phyloP scores from a whole-genome alignment of 768 basidiomycete genomes.

The Termitomyces sp. region DNA sequence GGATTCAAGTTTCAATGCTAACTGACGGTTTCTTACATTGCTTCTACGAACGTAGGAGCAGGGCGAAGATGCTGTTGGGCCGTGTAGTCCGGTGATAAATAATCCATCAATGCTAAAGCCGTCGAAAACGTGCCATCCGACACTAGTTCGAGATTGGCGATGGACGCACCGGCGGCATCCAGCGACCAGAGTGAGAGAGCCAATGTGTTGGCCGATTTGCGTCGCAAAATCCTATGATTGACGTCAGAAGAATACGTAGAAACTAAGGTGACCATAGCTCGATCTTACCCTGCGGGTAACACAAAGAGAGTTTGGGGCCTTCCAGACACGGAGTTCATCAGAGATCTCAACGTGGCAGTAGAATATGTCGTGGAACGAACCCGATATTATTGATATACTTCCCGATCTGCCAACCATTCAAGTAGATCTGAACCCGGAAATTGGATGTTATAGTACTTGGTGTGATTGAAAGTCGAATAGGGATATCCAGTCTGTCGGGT shows the following conservation, averaged over 20 bases:
- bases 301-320: conserved; percentile 45
- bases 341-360: not conserved
- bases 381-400: conserved; percentile 50
- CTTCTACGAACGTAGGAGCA: conserved; percentile 15
- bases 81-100: conserved; percentile 34
- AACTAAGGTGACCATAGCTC: not conserved
- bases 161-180: conserved; percentile 34
- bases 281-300: conserved; percentile 39
- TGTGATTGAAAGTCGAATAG: conserved; percentile 39
- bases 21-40: conserved; percentile 22
- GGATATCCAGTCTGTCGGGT: conserved; percentile 36
- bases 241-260: not conserved
- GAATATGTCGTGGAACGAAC: conserved; percentile 17
- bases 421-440: conserved; percentile 42
- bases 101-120: conserved; percentile 33
- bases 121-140: conserved; percentile 41
- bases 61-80: conserved; percentile 30
- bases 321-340: not conserved
- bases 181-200: conserved; percentile 47
- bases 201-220: conserved; percentile 38
- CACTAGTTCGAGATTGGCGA: conserved; percentile 35
- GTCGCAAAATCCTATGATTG: conserved; percentile 31
- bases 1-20: not conserved
- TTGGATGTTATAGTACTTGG: conserved; percentile 39
- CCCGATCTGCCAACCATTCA: conserved; percentile 51